Evolutionary conservation across 352 stramenopile genomes (phyloP), one percentile per base, ranked within the genome.

Genomic region (Pythium sukuiense): DNA sequence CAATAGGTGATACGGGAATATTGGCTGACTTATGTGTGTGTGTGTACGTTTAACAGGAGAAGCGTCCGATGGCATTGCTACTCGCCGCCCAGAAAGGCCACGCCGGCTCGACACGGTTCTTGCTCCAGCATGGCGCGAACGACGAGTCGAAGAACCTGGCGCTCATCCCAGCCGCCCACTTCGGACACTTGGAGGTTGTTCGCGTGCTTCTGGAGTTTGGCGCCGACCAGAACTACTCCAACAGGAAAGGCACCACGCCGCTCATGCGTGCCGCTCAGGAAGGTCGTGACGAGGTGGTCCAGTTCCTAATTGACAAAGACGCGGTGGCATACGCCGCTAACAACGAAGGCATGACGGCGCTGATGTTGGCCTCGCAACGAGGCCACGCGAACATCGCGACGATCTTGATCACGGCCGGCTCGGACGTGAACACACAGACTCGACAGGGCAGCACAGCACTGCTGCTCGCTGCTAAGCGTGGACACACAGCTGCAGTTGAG

Each of bases 361-460:
- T 96, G 12, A 96, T 96, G 88, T 66, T 96, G 11, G 88, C 88
- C 29, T 84, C 88, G 1, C 88, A 96, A 69, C 81, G 88, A 14
- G 88, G 88, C 1, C 88, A 96, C 59, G 88, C 88, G 1, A 76
- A 72, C 24, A 96, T 96, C 29, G 86, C 86, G 16, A 92, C 85
- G 7, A 90, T 84, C 33, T 67, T 96, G 16, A 91, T 96, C 69
- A 80, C 85, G 12, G 83, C 88, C 2, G 88, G 88, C 2, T 93
- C 88, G 1, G 79, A 94, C n/a, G 88, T 96, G 32, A 90, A 96
- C 72, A 94, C 90, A 52, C 88, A 96, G 60, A 96, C 88, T 13
- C 76, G 88, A 5, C 88, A 96, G 71, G 88, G 88, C 32, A 94
- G 85, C 65, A 96, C 88, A 1, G 88, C 88, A n/a, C 73, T 96